Evolutionary conservation across 148 eudicot genomes (phyloP), one percentile per base, ranked within the genome.

Genomic region (Rheum nobile): DNA sequence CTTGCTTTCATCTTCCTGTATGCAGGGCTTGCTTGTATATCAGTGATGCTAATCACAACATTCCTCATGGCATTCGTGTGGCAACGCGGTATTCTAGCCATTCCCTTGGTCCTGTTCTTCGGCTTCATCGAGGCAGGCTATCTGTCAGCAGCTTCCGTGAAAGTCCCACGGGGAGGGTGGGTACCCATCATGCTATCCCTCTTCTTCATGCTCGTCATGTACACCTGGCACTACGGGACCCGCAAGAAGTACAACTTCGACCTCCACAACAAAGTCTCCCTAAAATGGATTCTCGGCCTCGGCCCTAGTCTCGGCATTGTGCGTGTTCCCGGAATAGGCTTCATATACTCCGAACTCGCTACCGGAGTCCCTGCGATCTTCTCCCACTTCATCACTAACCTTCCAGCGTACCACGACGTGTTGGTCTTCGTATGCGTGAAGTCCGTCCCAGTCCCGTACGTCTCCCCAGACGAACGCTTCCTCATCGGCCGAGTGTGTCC

Each of bases 151-250:
- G 98, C 98, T 70, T 68, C 85, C 52, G 87, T 75, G 2, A 91
- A 94, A 79, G 90, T 94, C 70, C 96, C 96, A 73, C 96, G 91
- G 80, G 98, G 98, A 52, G 98, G 98, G 37, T 94, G 98, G 98
- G 93, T 91, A 72, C 94, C 98, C 70, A 77, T 94, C 21, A 83
- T 89, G 81, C 84, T 94, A 37, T 76, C 98, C 1, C 67, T 85
- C 71, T 32, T 94, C 67, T 89, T 94, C 77, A 83, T 91, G 90
- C 75, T 79, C 31, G 54, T 94, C 71, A 91, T 91, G 98, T 87
- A 75, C 75, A 85, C 89, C 3, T 94, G 98, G 98, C 93, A 94
- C 74, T 91, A 88, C 52, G 98, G 98, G 71, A 91, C 97, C 75
- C 84, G 91, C 74, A 86, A 82, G 77, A 94, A 94, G 82, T 94